Conservation (phyloP, 78 protist species). For the Blattamonas nauphoetae region DNA sequence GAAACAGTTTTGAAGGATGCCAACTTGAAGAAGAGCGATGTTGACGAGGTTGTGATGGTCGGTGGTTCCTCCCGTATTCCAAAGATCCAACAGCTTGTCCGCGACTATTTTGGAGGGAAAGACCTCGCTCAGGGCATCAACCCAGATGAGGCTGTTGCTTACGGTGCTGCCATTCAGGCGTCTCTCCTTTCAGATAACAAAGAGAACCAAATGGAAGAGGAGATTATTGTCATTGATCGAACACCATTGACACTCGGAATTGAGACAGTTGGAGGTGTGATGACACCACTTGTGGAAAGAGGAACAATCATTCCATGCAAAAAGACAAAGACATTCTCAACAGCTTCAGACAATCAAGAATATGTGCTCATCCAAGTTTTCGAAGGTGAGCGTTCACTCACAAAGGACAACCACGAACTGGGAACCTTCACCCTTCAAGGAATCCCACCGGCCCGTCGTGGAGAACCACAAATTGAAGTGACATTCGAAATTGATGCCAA, state of each 20-base stretch:
- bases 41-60: conserved; percentile 7
- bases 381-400: conserved; percentile 12
- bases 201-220: background rate
- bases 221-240: conserved; percentile 83
- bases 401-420: background rate
- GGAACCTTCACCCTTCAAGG: background rate
- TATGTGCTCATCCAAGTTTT: background rate
- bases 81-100: background rate
- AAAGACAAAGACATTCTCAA: conserved; percentile 86
- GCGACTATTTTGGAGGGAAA: background rate
- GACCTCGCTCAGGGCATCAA: background rate
- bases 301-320: conserved; percentile 95
- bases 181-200: background rate
- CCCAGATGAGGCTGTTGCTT: too few relatives aligned
- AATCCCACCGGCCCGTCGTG: background rate
- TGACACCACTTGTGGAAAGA: conserved; percentile 90
- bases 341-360: conserved; percentile 76
- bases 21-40: background rate
- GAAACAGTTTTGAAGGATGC: background rate
- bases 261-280: conserved; percentile 97
- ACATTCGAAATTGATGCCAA: background rate
- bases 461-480: background rate
- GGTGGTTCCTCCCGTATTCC: conserved; percentile 3
- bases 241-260: conserved; percentile 95
- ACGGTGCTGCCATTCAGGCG: conserved; percentile 34